phyloP scores from a whole-genome alignment of 805 yeast species.

The Hanseniaspora jakobsenii region DNA sequence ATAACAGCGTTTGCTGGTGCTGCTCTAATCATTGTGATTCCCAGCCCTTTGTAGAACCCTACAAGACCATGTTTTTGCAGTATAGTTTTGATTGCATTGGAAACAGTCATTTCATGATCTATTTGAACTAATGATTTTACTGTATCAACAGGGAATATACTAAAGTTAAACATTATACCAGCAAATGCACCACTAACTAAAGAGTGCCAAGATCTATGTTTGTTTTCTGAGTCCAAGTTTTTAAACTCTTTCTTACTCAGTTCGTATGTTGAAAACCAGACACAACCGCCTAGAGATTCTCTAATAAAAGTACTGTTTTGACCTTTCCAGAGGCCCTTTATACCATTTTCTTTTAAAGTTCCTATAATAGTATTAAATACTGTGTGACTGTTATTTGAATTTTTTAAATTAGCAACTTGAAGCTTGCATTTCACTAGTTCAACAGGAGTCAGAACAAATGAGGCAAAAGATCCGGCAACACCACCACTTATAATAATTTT shows the following conservation, averaged over 20 bases:
- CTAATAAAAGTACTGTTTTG: conserved; percentile 68
- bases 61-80: conserved; percentile 45
- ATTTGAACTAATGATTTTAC: conserved; percentile 72
- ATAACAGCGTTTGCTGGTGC: conserved; percentile 85
- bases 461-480: conserved; percentile 67
- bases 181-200: conserved; percentile 75
- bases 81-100: conserved; percentile 29
- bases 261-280: conserved; percentile 91
- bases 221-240: conserved; percentile 23
- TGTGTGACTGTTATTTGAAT: conserved; percentile 24
- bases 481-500: conserved; percentile 59
- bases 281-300: conserved; percentile 81
- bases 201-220: conserved; percentile 38
- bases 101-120: conserved; percentile 15
- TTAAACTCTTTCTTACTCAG: conserved; percentile 28
- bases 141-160: conserved; percentile 83
- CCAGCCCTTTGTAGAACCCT: conserved; percentile 74
- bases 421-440: conserved; percentile 79
- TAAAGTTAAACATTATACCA: conserved; percentile 67
- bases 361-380: conserved; percentile 31
- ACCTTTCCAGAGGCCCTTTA: conserved; percentile 76
- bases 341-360: conserved; percentile 42
- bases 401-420: conserved; percentile 45
- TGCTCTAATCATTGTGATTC: conserved; percentile 68
- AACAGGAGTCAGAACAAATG: conserved; percentile 80